A percentile compares a stretch with the other conserved stretches of the same genome.
These are phyloP conservation scores for Osmozyma mogii DNA, from an alignment of 805 yeast genomes.

Conservation along the genomic window DNA sequence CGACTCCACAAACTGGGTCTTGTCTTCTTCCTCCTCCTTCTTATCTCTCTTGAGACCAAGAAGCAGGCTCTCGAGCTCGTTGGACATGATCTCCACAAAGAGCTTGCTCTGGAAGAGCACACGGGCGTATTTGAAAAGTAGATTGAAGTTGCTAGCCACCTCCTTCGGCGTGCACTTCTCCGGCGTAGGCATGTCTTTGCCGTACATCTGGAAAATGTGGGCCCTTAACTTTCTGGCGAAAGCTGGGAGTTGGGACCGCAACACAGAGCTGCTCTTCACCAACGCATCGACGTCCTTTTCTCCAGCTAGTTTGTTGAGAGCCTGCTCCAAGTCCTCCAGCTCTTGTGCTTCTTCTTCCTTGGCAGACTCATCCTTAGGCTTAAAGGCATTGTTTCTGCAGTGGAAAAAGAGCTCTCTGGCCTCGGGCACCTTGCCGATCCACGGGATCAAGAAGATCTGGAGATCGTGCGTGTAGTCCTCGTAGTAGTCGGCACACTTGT, in stretches of 20 bases:
- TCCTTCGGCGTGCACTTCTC: constrained; percentile 7
- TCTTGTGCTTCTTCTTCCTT: no score
- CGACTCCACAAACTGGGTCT: constrained; percentile 12
- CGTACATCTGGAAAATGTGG: no score
- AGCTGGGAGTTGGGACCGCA: not conserved
- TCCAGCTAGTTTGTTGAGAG: constrained; percentile 5
- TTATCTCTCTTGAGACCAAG: constrained; percentile 4
- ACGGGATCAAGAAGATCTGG: constrained; percentile 51
- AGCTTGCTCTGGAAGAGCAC: constrained; percentile 22
- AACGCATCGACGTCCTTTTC: not conserved
- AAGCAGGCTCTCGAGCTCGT: constrained; percentile 14
- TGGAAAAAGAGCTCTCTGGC: constrained; percentile 55
- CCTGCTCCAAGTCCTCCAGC: constrained; percentile 10
- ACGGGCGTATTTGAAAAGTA: constrained; percentile 23
- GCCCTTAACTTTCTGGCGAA: no score
- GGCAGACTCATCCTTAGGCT: no score
- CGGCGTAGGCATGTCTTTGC: no score
- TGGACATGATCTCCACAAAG: constrained; percentile 21
- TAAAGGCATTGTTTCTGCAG: no score
- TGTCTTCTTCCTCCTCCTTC: constrained; percentile 2
- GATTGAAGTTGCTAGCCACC: constrained; percentile 14
- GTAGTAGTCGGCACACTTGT: constrained; percentile 20
- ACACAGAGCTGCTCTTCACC: not conserved
- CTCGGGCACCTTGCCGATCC: constrained; percentile 58
- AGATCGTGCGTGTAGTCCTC: constrained; percentile 53